Evolutionary conservation across 169 alveolate species (phyloP).

Genomic region (Plasmodium inui): DNA sequence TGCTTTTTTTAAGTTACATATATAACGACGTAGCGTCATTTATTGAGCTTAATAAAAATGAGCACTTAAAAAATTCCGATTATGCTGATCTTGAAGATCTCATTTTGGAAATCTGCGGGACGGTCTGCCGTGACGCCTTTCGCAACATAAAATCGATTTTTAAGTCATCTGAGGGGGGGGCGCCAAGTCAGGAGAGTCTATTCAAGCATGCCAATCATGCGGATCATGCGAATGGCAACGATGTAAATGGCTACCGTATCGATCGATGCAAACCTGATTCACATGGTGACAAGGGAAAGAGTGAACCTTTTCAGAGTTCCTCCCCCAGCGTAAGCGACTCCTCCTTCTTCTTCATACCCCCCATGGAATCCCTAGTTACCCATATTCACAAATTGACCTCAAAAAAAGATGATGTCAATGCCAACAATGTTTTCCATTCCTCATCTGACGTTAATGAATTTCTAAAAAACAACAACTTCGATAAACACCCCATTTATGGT

Average conservation of each 20-base stretch:
- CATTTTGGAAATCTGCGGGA: conserved; percentile 31
- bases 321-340: neutral
- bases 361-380: conserved; percentile 66
- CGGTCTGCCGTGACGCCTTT: conserved; percentile 19
- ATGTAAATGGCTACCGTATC: neutral
- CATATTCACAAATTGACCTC: conserved; percentile 22
- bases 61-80: conserved; percentile 22
- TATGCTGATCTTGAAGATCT: conserved; percentile 41
- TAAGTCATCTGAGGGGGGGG: neutral
- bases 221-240: too few species aligned
- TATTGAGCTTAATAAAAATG: conserved; percentile 46
- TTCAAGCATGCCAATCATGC: neutral
- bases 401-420: neutral
- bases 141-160: conserved; percentile 38
- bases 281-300: neutral
- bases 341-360: conserved; percentile 73
- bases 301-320: neutral
- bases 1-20: conserved; percentile 52
- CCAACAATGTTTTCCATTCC: too few species aligned
- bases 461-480: conserved; percentile 28
- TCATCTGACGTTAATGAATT: neutral
- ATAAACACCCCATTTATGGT: conserved; percentile 3
- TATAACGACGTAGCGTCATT: conserved; percentile 52
- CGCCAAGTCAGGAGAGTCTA: neutral
- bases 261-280: neutral